Conservation (phyloP, 257 asterid species). For the Anisodus tanguticus region DNA sequence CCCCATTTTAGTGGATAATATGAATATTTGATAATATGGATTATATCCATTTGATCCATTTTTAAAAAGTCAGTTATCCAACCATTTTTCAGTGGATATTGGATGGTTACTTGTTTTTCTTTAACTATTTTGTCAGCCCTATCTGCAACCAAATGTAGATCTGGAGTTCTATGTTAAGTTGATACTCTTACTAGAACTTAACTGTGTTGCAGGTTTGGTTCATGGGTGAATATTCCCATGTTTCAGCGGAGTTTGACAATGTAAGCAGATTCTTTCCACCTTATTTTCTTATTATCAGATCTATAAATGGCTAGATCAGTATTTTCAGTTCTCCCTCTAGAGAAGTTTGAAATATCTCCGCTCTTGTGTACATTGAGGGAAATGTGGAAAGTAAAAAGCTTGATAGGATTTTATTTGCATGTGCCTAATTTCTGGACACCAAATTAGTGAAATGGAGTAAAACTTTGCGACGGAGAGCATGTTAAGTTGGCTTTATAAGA, state of each 20-base stretch:
- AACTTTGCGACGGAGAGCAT: not conserved
- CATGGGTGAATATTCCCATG: slow-evolving; percentile 93
- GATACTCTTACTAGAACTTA: slow-evolving; percentile 22
- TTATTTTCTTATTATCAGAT: slow-evolving; percentile 9
- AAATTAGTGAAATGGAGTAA: not conserved
- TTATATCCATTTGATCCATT: no score
- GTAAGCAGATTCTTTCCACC: slow-evolving; percentile 55
- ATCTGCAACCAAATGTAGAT: slow-evolving; percentile 6
- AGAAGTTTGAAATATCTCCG: no score
- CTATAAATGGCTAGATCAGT: not conserved
- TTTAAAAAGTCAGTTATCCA: no score
- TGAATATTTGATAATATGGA: no score
- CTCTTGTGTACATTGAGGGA: slow-evolving; percentile 15
- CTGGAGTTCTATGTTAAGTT: not conserved
- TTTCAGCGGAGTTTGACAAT: slow-evolving; percentile 83
- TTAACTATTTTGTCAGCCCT: no score
- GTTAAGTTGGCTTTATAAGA: not conserved
- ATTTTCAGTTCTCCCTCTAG: not conserved
- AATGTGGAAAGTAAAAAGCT: slow-evolving; percentile 5
- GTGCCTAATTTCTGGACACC: slow-evolving; percentile 9
- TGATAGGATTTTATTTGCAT: slow-evolving; percentile 20
- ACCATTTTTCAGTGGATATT: no score
- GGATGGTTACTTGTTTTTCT: no score
- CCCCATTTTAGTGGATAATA: no score
- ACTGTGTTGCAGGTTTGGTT: slow-evolving; percentile 73